phyloP scores from a whole-genome alignment of 148 eudicot species.

The Rhododendron griersonianum region DNA sequence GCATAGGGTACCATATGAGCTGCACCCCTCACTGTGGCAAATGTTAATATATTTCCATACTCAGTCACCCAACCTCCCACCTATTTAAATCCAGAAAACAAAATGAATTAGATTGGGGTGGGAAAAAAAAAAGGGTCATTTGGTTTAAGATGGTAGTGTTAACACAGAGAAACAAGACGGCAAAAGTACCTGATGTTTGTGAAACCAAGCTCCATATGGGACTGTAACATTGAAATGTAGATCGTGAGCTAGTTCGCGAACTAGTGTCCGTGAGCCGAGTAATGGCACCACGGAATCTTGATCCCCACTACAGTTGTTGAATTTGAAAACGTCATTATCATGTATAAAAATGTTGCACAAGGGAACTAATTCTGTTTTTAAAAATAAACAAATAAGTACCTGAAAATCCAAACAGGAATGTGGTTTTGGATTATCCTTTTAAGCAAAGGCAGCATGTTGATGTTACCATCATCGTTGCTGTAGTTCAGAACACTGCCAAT shows the following conservation, averaged over 20 bases:
- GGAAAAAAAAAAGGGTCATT: background rate
- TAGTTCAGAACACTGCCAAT: slow-evolving; percentile 57
- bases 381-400: slow-evolving; percentile 28
- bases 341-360: background rate
- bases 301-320: slow-evolving; percentile 58
- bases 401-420: slow-evolving; percentile 84
- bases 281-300: slow-evolving; percentile 96
- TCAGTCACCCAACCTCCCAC: slow-evolving; percentile 96
- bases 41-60: slow-evolving; percentile 76
- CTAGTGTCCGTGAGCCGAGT: slow-evolving; percentile 83
- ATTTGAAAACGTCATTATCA: background rate
- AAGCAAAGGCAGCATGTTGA: slow-evolving; percentile 79
- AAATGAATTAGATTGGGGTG: background rate
- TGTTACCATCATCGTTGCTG: slow-evolving; percentile 58
- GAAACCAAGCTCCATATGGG: slow-evolving; percentile 95
- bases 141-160: background rate
- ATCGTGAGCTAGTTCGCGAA: slow-evolving; percentile 84
- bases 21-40: slow-evolving; percentile 94
- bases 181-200: slow-evolving; percentile 68
- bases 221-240: slow-evolving; percentile 56
- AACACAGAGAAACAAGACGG: background rate
- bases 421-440: slow-evolving; percentile 47
- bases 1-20: slow-evolving; percentile 99
- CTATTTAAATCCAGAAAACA: slow-evolving; percentile 21
- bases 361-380: background rate